phyloP scores from a whole-genome alignment of 805 yeast genomes.

The Candida fluviatilis region DNA sequence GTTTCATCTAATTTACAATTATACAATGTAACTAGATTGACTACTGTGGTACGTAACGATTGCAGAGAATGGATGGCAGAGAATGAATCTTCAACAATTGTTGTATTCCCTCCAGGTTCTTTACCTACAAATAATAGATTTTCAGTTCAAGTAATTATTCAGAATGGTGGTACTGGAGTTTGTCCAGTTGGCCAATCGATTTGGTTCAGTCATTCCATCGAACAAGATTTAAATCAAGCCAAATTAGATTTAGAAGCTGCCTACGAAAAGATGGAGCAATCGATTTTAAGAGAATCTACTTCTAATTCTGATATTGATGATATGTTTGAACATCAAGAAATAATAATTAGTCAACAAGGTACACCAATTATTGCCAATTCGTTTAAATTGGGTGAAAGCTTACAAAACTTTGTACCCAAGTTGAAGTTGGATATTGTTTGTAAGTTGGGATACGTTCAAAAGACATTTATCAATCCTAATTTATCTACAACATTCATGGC shows the following conservation, averaged over 20 bases:
- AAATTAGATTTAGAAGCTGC: constrained; percentile 79
- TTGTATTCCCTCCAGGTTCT: constrained; percentile 87
- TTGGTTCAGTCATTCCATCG: constrained; percentile 85
- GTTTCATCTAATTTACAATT: constrained; percentile 39
- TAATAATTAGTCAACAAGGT: constrained; percentile 40
- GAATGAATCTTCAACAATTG: constrained; percentile 78
- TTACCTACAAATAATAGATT: constrained; percentile 58
- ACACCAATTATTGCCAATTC: constrained; percentile 66
- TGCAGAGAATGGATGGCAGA: constrained; percentile 92
- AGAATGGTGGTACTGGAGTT: constrained; percentile 83
- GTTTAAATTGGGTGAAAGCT: constrained; percentile 79
- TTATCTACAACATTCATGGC: constrained; percentile 34
- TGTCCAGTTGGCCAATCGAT: constrained; percentile 84
- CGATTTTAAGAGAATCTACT: constrained; percentile 74
- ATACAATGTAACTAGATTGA: constrained; percentile 66
- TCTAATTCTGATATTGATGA: constrained; percentile 37
- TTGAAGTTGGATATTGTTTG: constrained; percentile 51
- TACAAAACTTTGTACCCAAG: constrained; percentile 79
- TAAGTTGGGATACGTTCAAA: constrained; percentile 37
- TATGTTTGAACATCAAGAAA: constrained; percentile 51
- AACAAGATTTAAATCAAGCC: constrained; percentile 60
- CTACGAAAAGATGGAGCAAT: constrained; percentile 69
- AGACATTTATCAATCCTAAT: constrained; percentile 34
- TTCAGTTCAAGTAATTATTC: constrained; percentile 83
- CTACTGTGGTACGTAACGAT: constrained; percentile 78